Evolutionary conservation across 169 alveolate genomes (phyloP), one percentile per base, ranked within the genome.

Genomic region (Condylostoma magnum): DNA sequence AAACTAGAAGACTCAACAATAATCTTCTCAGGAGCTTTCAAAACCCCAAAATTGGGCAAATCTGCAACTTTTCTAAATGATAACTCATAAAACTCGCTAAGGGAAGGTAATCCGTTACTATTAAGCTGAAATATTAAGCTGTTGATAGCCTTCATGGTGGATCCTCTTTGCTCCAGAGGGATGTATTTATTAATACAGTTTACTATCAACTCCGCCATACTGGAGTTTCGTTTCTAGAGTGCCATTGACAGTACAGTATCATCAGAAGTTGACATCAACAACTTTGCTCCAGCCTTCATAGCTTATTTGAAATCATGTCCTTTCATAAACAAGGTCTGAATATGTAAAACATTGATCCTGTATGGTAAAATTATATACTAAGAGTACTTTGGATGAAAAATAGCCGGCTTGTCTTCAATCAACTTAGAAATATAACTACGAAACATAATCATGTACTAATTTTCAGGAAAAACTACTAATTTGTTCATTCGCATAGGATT

Each of bases 321-420:
- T n/a, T 51, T 22, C 18, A 20, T 51, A 1, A 22, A 15, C 18
- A 15, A 51, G n/a, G 60, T 33, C 15, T n/a, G 10, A 51, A 51
- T 51, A 51, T 51, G 60, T 22, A 51, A 22, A n/a, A 51, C 20
- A 51, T 51, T 51, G 20, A 51, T 22, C 25, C 60, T 51, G 18
- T 12, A 51, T 15, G 60, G 60, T 15, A 51, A 15, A 22, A 51
- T 22, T 20, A 51, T 51, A 2, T 51, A 51, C n/a, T n/a, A n/a
- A n/a, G n/a, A n/a, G n/a, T n/a, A n/a, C n/a, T n/a, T n/a, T n/a
- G n/a, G n/a, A n/a, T n/a, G n/a, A n/a, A n/a, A n/a, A n/a, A n/a
- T n/a, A n/a, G n/a, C n/a, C n/a, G n/a, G n/a, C n/a, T n/a, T n/a
- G n/a, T n/a, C n/a, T n/a, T n/a, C n/a, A n/a, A n/a, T n/a, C n/a